Conservation (phyloP, 2,329 filamentous ascomycete genomes). For the Pyricularia pennisetigena region DNA sequence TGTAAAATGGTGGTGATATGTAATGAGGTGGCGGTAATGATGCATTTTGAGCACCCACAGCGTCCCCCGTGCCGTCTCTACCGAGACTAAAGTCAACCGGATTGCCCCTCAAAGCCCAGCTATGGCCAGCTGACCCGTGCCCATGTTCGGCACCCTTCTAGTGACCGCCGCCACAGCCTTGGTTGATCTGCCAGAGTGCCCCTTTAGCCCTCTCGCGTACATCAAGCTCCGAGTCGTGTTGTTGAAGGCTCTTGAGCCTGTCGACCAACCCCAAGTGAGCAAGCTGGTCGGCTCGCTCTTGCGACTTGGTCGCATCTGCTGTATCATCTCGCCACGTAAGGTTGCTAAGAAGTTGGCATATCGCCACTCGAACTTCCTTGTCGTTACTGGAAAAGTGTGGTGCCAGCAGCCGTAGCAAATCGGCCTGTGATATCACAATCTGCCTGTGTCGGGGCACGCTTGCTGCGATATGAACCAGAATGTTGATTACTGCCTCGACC, state of each 20-base stretch:
- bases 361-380: constrained; percentile 62
- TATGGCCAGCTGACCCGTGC: not conserved
- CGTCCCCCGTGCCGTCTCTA: not conserved
- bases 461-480: constrained; percentile 82
- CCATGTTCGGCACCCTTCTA: not conserved
- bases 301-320: constrained; percentile 53
- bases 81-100: not conserved
- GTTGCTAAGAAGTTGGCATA: constrained; percentile 80
- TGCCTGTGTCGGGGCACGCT: constrained; percentile 70
- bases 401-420: constrained; percentile 63
- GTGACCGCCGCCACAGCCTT: constrained; percentile 2
- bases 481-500: constrained; percentile 66
- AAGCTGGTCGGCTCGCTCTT: constrained; percentile 58
- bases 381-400: constrained; percentile 65
- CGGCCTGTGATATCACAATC: constrained; percentile 64
- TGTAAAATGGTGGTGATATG: not conserved
- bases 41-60: not conserved
- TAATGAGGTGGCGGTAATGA: not conserved
- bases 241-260: constrained; percentile 50
- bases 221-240: constrained; percentile 67
- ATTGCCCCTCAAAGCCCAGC: not conserved
- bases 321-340: constrained; percentile 74
- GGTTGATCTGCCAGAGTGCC: constrained; percentile 57
- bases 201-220: constrained; percentile 77
- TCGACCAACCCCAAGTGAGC: constrained; percentile 61